Evolutionary conservation across 2,329 filamentous ascomycete species (phyloP).

Genomic region (Zasmidium angulare): DNA sequence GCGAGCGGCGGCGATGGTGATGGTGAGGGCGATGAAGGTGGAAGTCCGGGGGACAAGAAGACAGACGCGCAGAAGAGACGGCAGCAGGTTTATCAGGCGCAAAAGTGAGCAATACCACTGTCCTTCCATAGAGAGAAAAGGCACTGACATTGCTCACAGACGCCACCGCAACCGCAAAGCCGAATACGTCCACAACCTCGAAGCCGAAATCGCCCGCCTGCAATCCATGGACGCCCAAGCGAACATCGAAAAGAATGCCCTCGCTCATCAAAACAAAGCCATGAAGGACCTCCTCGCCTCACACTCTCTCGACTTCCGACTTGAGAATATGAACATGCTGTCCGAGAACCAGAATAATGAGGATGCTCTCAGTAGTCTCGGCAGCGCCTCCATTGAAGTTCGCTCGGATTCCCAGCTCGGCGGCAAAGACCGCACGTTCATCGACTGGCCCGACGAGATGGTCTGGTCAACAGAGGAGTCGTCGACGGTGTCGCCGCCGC

Average conservation of each 20-base stretch:
- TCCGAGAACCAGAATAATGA: neutral
- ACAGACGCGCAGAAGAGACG: conserved; percentile 19
- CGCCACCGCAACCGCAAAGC: conserved; percentile 28
- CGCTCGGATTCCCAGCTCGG: conserved; percentile 20
- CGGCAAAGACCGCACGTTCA: conserved; percentile 21
- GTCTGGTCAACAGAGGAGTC: conserved; percentile 1
- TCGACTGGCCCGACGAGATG: conserved; percentile 16
- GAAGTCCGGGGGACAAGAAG: neutral
- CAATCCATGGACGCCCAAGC: conserved; percentile 22
- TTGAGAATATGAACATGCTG: conserved; percentile 11
- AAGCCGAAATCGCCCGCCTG: conserved; percentile 23
- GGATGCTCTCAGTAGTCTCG: conserved; percentile 5
- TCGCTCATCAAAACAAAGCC: conserved; percentile 21
- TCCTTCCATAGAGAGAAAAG: neutral
- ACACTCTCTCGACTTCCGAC: conserved; percentile 14
- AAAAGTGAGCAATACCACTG: conserved; percentile 18
- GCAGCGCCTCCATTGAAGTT: conserved; percentile 15
- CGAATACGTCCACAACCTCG: conserved; percentile 24
- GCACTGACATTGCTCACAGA: conserved; percentile 8
- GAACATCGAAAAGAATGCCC: conserved; percentile 21
- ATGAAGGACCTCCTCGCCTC: conserved; percentile 19
- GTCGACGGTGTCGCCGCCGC: neutral
- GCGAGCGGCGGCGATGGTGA: neutral
- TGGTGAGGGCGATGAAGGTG: neutral
- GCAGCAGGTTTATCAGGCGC: conserved; percentile 29